phyloP scores from a whole-genome alignment of 1,284 basidiomycete genomes.

The Ustilago loliicola region DNA sequence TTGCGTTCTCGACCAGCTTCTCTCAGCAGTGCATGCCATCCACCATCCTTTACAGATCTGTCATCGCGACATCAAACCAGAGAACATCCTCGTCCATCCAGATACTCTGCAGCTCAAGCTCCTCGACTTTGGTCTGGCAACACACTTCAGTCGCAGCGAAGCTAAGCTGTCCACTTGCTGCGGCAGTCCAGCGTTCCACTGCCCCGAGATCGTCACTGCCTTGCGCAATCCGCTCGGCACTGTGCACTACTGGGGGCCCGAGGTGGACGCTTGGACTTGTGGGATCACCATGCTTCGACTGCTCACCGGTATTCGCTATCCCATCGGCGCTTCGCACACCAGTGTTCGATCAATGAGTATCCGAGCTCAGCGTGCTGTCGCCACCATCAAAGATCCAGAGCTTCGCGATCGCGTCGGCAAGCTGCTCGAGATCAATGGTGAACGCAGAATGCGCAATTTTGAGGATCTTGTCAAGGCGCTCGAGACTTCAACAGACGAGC shows the following conservation, averaged over 20 bases:
- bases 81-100: slow-evolving; percentile 72
- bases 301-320: slow-evolving; percentile 73
- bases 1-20: slow-evolving; percentile 74
- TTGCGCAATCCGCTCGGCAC: slow-evolving; percentile 73
- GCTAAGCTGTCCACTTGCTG: slow-evolving; percentile 76
- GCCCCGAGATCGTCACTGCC: slow-evolving; percentile 74
- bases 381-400: slow-evolving; percentile 70
- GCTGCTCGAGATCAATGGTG: slow-evolving; percentile 73
- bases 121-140: slow-evolving; percentile 75
- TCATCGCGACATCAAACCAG: slow-evolving; percentile 75
- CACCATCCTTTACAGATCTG: slow-evolving; percentile 74
- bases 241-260: slow-evolving; percentile 73
- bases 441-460: slow-evolving; percentile 73
- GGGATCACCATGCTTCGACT: slow-evolving; percentile 74
- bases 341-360: slow-evolving; percentile 73
- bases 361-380: slow-evolving; percentile 72
- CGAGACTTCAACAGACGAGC: slow-evolving; percentile 42
- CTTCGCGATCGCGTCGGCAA: slow-evolving; percentile 72
- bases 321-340: slow-evolving; percentile 74
- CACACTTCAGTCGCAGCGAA: slow-evolving; percentile 74
- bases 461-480: slow-evolving; percentile 54
- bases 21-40: slow-evolving; percentile 73
- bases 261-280: slow-evolving; percentile 76
- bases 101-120: slow-evolving; percentile 72
- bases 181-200: slow-evolving; percentile 74